phyloP scores from a whole-genome alignment of 176 grass and related monocot species.

The Puccinellia tenuiflora region DNA sequence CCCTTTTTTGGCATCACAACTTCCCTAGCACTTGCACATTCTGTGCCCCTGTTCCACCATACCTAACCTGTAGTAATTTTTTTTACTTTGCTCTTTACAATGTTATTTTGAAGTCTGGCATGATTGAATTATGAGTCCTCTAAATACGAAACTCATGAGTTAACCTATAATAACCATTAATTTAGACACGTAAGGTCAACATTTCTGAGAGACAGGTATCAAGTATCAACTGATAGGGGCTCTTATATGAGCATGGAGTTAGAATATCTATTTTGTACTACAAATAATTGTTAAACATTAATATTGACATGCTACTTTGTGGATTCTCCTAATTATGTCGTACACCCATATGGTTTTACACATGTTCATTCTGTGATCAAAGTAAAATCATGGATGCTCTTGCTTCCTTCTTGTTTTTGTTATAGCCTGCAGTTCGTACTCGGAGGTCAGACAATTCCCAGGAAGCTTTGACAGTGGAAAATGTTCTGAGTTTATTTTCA shows the following conservation, averaged over 20 bases:
- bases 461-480: constrained; percentile 52
- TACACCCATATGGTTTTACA: background rate
- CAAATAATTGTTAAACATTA: background rate
- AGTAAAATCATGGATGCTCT: constrained; percentile 6
- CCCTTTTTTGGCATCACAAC: too few species aligned
- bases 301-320: constrained; percentile 19
- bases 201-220: background rate
- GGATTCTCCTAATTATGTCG: constrained; percentile 3
- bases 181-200: background rate
- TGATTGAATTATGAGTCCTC: background rate
- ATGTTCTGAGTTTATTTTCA: constrained; percentile 60
- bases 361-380: constrained; percentile 3
- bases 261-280: background rate
- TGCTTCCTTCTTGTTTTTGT: constrained; percentile 9
- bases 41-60: too few species aligned
- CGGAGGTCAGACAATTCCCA: constrained; percentile 62
- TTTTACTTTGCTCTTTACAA: background rate
- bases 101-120: background rate
- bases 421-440: constrained; percentile 50
- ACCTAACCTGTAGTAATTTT: background rate
- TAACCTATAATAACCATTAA: background rate
- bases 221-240: background rate
- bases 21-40: too few species aligned
- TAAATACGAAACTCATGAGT: background rate
- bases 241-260: background rate